Percentiles rank a stretch among this genome's conserved stretches.
These are phyloP conservation scores for Tilletia caries DNA, from an alignment of 1,284 basidiomycete genomes.

Conservation along the genomic window DNA sequence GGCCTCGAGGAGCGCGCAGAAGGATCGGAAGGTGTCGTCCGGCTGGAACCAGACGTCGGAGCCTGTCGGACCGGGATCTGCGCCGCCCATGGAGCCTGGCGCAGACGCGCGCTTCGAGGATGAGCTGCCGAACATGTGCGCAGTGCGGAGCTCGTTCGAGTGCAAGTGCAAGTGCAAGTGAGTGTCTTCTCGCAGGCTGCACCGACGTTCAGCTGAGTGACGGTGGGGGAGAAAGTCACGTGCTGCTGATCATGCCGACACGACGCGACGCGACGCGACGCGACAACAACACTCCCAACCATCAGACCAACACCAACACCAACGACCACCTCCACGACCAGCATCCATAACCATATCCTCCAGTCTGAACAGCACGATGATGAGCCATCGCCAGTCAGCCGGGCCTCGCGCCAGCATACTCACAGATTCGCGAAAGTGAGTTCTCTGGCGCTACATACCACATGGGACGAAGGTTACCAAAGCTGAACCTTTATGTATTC, in stretches of 20 bases:
- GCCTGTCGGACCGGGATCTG: not conserved
- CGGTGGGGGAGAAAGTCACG: not conserved
- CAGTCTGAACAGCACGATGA: no score
- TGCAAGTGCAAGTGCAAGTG: not conserved
- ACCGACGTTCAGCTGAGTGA: no score
- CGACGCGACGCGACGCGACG: no score
- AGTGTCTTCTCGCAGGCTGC: no score
- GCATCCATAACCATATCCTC: not conserved
- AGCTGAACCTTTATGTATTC: no score
- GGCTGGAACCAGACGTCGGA: conserved; percentile 8
- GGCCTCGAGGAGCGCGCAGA: conserved; percentile 41
- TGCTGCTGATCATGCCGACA: no score
- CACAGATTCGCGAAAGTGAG: no score
- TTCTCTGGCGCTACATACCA: no score
- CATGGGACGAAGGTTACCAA: no score
- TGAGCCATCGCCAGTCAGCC: no score
- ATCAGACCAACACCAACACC: not conserved
- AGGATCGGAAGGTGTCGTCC: conserved; percentile 41
- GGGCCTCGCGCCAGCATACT: no score
- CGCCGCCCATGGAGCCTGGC: not conserved
- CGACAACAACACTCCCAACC: not conserved
- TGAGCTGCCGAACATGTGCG: not conserved
- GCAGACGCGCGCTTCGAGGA: not conserved
- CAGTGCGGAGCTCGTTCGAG: not conserved
- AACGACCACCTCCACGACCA: not conserved